Percentiles rank a stretch among this genome's conserved stretches.
phyloP scores from a whole-genome alignment of 345 rosid genomes.

The Eucalyptus marginata region DNA sequence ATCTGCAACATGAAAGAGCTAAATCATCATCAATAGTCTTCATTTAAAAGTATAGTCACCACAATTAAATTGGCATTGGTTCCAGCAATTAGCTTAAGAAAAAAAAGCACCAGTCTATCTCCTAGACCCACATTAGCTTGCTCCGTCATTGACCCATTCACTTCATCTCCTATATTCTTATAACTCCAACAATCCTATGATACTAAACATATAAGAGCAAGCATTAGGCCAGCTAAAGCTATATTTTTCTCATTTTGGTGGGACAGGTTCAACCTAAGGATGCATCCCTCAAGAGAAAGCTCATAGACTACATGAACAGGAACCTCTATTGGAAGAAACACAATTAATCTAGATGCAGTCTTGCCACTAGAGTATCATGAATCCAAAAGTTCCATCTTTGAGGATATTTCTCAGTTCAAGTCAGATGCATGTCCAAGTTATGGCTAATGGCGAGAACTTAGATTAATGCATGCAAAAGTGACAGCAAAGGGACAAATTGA shows the following conservation, averaged over 20 bases:
- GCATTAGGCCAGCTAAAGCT: not conserved
- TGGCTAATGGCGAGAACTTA: not conserved
- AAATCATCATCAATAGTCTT: not conserved
- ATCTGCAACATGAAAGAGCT: slow-evolving; percentile 23
- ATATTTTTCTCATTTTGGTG: not conserved
- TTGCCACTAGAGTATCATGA: not conserved
- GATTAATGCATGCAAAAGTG: not conserved
- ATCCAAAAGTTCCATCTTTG: not conserved
- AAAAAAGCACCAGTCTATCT: not conserved
- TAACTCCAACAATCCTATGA: not conserved
- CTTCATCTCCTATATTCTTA: not conserved
- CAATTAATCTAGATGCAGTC: not conserved
- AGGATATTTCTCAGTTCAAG: not conserved
- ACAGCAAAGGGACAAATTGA: not conserved
- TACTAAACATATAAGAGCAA: not conserved
- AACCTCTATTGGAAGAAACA: not conserved
- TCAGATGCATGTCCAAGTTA: not conserved
- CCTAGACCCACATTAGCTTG: not conserved
- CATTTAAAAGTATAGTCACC: not conserved
- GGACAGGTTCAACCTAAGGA: not conserved
- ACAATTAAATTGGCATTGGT: not conserved
- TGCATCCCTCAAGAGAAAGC: not conserved
- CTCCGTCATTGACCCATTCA: not conserved
- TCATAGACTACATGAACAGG: not conserved
- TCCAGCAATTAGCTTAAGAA: not conserved